Evolutionary conservation across 176 grass and related monocot species (phyloP).

Genomic region (Phoenix roebelenii): DNA sequence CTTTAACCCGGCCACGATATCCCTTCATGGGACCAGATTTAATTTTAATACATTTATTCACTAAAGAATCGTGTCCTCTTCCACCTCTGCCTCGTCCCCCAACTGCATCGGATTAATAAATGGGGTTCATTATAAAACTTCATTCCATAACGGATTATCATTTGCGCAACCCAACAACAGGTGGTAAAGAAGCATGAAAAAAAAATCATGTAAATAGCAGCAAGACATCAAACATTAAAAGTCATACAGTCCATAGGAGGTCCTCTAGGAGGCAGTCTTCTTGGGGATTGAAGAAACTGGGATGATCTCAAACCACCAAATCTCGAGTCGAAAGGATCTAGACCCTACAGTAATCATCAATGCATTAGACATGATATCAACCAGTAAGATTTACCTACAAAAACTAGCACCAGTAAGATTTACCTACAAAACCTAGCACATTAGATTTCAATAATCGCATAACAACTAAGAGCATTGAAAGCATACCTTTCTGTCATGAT

Average conservation of each 20-base stretch:
- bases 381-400: neutral
- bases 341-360: conserved; percentile 38
- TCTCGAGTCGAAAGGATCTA: conserved; percentile 47
- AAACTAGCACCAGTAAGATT: no score
- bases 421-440: no score
- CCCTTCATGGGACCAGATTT: conserved; percentile 78
- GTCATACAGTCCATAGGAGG: conserved; percentile 59
- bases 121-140: no score
- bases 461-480: conserved; percentile 12
- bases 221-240: conserved; percentile 16
- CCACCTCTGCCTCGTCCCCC: conserved; percentile 68
- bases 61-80: conserved; percentile 67
- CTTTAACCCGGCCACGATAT: conserved; percentile 83
- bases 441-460: neutral
- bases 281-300: conserved; percentile 60
- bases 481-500: conserved; percentile 47
- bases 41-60: conserved; percentile 86
- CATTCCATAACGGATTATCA: neutral
- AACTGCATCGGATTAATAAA: conserved; percentile 18
- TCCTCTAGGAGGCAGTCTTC: conserved; percentile 70
- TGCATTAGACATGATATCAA: neutral
- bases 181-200: neutral
- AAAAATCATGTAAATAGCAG: neutral
- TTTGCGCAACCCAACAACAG: neutral
- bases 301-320: conserved; percentile 63